A percentile compares a stretch with the other conserved stretches of the same genome.
Evolutionary conservation across 495 filamentous ascomycete genomes (phyloP).

Genomic region (Aspergillus ostianus): DNA sequence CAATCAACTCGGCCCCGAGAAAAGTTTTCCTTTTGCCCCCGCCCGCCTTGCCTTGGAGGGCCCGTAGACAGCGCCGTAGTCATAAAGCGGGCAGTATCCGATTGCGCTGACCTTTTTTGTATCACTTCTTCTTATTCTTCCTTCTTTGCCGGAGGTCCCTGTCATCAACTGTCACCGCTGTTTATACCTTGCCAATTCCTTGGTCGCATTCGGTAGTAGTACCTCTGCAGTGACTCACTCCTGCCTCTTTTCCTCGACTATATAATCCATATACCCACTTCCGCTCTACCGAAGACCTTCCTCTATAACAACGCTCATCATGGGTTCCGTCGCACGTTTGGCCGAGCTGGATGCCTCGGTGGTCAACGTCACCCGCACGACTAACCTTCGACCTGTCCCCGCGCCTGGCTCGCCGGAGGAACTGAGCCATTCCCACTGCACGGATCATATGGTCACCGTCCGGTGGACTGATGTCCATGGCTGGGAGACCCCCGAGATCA

Average conservation of each 20-base stretch:
- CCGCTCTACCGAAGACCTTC: background rate
- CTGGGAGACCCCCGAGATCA: slow-evolving; percentile 76
- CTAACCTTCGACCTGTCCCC: slow-evolving; percentile 66
- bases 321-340: slow-evolving; percentile 36
- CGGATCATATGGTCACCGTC: slow-evolving; percentile 87
- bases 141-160: background rate
- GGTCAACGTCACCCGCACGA: slow-evolving; percentile 66
- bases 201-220: no score
- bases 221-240: slow-evolving; percentile 2
- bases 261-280: background rate
- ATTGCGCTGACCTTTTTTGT: background rate
- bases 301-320: slow-evolving; percentile 18
- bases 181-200: no score
- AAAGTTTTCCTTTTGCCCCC: slow-evolving; percentile 15
- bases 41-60: background rate
- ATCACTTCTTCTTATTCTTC: background rate
- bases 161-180: background rate
- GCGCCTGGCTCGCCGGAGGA: slow-evolving; percentile 53
- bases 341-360: slow-evolving; percentile 69
- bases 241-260: background rate
- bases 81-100: background rate
- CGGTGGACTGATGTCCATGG: slow-evolving; percentile 65
- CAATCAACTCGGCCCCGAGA: slow-evolving; percentile 9
- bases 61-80: background rate
- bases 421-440: slow-evolving; percentile 59